Evolutionary conservation across 176 grass and related monocot genomes (phyloP).

Genomic region (Miscanthus lutarioriparius): DNA sequence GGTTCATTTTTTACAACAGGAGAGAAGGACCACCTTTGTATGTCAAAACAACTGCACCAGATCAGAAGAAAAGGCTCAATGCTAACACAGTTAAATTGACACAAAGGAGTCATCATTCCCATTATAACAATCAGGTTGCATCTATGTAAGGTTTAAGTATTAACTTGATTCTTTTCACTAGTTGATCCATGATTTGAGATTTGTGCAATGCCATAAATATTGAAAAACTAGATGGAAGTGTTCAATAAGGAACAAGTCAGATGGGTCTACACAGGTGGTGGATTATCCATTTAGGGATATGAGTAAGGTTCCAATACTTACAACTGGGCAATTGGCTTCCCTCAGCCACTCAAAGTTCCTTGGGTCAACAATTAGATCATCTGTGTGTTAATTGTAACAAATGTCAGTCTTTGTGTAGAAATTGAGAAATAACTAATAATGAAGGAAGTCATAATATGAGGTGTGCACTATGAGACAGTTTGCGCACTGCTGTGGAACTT

Average conservation of each 20-base stretch:
- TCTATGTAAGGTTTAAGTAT: not conserved
- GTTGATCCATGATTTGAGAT: not conserved
- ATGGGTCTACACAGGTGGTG: not conserved
- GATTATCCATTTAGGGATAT: conserved; percentile 30
- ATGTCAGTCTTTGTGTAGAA: not conserved
- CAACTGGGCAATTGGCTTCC: conserved; percentile 94
- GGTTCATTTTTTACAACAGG: not conserved
- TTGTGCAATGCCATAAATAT: conserved; percentile 8
- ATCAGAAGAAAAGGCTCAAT: not conserved
- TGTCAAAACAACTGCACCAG: not conserved
- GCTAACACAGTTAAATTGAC: not conserved
- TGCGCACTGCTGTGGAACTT: not conserved
- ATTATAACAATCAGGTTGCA: not conserved
- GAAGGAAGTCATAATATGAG: not conserved
- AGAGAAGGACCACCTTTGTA: not conserved
- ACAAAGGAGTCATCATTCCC: not conserved
- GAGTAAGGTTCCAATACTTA: conserved; percentile 51
- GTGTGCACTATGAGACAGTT: not conserved
- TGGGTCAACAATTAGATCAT: conserved; percentile 97
- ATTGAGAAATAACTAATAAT: not conserved
- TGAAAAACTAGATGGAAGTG: not conserved
- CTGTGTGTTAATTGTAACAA: conserved; percentile 43
- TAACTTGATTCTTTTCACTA: not conserved
- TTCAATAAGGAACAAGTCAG: conserved; percentile 5
- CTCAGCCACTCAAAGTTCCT: conserved; percentile 96